A percentile compares a stretch with the other conserved stretches of the same genome.
Conservation (phyloP, 352 stramenopile genomes). For the Pythium aphanidermatum region DNA sequence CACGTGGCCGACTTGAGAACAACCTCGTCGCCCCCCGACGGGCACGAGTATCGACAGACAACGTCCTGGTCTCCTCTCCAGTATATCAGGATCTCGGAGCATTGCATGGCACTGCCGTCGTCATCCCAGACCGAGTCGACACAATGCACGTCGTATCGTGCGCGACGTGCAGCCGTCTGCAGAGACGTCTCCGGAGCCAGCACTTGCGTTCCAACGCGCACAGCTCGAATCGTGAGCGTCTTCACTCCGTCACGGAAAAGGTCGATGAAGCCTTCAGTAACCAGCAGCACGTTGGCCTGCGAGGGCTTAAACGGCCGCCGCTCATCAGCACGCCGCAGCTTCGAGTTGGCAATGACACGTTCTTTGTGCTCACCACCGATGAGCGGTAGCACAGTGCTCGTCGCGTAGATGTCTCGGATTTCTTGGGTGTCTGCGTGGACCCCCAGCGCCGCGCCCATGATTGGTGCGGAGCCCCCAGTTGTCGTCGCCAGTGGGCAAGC, state of each 20-base stretch:
- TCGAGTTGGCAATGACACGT: slow-evolving; percentile 38
- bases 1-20: slow-evolving; percentile 55
- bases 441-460: slow-evolving; percentile 49
- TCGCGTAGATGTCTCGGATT: slow-evolving; percentile 44
- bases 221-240: slow-evolving; percentile 30
- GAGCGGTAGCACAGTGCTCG: slow-evolving; percentile 54
- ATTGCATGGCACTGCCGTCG: slow-evolving; percentile 2
- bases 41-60: slow-evolving; percentile 57
- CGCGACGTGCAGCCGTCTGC: slow-evolving; percentile 9
- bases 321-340: slow-evolving; percentile 37
- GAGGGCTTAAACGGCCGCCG: slow-evolving; percentile 23
- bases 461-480: no score
- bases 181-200: slow-evolving; percentile 2
- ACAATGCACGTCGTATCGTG: slow-evolving; percentile 10
- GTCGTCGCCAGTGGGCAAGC: no score
- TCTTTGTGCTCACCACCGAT: slow-evolving; percentile 46
- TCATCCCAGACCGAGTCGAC: slow-evolving; percentile 18
- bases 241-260: slow-evolving; percentile 41
- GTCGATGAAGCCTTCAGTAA: slow-evolving; percentile 48
- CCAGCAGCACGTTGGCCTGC: slow-evolving; percentile 34
- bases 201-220: slow-evolving; percentile 16
- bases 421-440: slow-evolving; percentile 30
- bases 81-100: slow-evolving; percentile 41
- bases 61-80: slow-evolving; percentile 53
- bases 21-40: slow-evolving; percentile 51